Base-by-base conservation (phyloP, 2,329 filamentous ascomycete species). In the Sarocladiaceae sp. region DNA sequence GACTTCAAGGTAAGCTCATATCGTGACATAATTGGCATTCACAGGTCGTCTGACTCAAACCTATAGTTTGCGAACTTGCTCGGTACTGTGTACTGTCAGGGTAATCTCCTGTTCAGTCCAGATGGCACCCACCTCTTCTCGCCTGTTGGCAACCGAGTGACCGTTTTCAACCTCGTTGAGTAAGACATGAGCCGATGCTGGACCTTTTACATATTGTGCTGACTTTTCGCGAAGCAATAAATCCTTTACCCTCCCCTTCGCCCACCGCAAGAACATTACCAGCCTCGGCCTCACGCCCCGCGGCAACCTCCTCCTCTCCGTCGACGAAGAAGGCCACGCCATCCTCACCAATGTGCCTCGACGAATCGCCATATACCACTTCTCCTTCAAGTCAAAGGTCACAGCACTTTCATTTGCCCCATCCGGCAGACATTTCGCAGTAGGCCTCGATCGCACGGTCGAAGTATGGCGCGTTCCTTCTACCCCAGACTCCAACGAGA, bases 381-480 rank as follows among this genome's bases (percentile, higher is more conserved):
- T 99, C 69, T 92, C 93, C n/a, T 95, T 99, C 72, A 88, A 87
- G 62, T 80, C 82, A n/a, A 75, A 83, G 13, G 86, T 96, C 35
- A 89, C 90, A 13, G 85, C 92, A 0, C 83, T 99, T 29, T 81
- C 89, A 1, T 99, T 99, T 64, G 91, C 94, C 20, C 92, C 93
- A 0, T 95, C 90, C 1, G 94, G 94, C 20, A 84, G 86, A 47
- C 85, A 96, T 70, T 99, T 99, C 64, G 93, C 88, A 23, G 92
- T 93, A 31, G 93, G 87, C 40, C 75, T 97, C 22, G 93, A 91
- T 31, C 82, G 93, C 62, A 87, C 88, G 62, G 84, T 96, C 54
- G 91, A 99, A 75, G 87, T 97, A 59, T 99, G 94, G 94, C 88
- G 94, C 62, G 96, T 95, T 26, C 94, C 94, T 1, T 91, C 88